Evolutionary conservation across 306 rosid species (phyloP), one percentile per base, ranked within the genome.

Genomic region (Acacia crassicarpa): DNA sequence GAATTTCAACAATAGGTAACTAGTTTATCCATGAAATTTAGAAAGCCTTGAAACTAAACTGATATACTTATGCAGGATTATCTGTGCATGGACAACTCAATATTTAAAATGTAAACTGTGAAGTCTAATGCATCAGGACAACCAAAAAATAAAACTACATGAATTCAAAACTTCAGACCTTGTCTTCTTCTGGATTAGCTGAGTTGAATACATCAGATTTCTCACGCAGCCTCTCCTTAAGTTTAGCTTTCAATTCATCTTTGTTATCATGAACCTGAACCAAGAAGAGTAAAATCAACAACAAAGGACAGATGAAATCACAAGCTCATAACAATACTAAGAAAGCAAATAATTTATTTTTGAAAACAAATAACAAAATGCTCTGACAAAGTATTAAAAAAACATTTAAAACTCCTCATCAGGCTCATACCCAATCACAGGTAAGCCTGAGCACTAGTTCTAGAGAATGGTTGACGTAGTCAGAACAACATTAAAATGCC

Each of bases 181-280:
- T 93, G 87, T 96, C 99, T 78, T 65, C 90, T 59, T 88, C 94
- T 0, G 91, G 77, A 82, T 74, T 81, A 48, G 86, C 35, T 41
- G 96, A 87, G 90, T 93, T 96, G 85, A 90, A 96, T 73, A 78
- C 94, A 88, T 96, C 99, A 73, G 93, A 88, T 81, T 92, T 96
- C 85, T 89, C 94, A 27, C 99, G 97, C 48, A 96, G 91, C 84
- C 81, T 74, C 83, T 87, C 92, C 85, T 93, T 96, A 48, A 96
- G 92, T 85, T 90, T 92, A 27, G 83, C 32, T 88, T 96, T 93
- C 86, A 96, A 82, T 19, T 96, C 99, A 2, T 93, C 94, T 83
- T 90, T 92, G 88, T 90, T 96, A 79, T 91, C 99, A 71, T 84
- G 27, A 72, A 46, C 82, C 99, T 96, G 88, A 41, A 70, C 33